Percentiles rank a stretch among this genome's conserved stretches.
Evolutionary conservation across 163 green algal genomes (phyloP).

Genomic region (Volvox carteri): DNA sequence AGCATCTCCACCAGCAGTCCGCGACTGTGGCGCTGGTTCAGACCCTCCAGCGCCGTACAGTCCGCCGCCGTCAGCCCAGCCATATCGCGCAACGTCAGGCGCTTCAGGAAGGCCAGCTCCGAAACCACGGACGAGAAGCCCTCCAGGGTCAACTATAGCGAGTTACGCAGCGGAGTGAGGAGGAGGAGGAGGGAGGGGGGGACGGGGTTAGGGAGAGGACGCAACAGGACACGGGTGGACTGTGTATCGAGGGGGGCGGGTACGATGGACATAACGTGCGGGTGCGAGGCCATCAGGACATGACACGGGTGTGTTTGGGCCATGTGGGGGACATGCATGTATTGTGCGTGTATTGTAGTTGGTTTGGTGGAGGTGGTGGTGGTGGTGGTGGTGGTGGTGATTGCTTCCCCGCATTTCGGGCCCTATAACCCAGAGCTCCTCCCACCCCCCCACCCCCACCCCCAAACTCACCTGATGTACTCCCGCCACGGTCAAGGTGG

Average conservation of each 20-base stretch:
- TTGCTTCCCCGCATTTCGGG: too few species aligned
- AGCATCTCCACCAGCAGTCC: constrained; percentile 2
- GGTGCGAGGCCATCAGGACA: too few species aligned
- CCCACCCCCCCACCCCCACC: too few species aligned
- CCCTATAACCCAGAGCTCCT: too few species aligned
- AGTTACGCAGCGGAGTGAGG: not conserved
- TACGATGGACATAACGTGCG: not conserved
- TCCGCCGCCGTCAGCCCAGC: not conserved
- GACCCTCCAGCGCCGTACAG: not conserved
- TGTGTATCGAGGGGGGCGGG: not conserved
- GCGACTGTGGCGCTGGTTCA: not conserved
- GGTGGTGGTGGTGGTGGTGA: too few species aligned
- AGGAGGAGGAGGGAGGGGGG: not conserved
- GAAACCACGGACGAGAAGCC: constrained; percentile 1
- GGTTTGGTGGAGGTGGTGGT: too few species aligned
- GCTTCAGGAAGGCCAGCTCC: not conserved
- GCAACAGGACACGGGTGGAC: not conserved
- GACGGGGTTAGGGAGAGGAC: not conserved
- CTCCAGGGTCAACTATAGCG: not conserved
- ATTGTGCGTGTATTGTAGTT: too few species aligned
- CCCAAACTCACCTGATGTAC: constrained; percentile 2
- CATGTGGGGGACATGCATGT: too few species aligned
- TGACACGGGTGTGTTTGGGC: too few species aligned
- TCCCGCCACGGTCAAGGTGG: not conserved
- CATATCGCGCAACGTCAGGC: constrained; percentile 24